phyloP scores from a whole-genome alignment of 306 rosid genomes.

The Pterocarpus macrocarpus region DNA sequence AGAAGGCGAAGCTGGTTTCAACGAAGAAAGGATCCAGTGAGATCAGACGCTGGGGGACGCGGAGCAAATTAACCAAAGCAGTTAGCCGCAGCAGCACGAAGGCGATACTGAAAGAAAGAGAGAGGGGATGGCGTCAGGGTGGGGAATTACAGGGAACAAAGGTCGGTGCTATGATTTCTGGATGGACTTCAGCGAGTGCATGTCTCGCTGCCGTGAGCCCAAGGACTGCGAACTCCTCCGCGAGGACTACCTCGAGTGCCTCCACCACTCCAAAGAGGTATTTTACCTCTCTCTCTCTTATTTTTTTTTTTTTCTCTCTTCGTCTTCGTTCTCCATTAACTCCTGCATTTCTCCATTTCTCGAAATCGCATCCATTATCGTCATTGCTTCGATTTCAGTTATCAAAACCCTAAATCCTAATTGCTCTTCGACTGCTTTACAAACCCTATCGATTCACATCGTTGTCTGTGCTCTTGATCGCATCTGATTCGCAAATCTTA shows the following conservation, averaged over 20 bases:
- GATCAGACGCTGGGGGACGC: background rate
- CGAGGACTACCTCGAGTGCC: slow-evolving; percentile 98
- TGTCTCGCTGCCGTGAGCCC: slow-evolving; percentile 97
- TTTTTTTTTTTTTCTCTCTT: background rate
- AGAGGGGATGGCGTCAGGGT: slow-evolving; percentile 86
- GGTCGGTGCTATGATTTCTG: slow-evolving; percentile 99
- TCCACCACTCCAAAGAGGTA: slow-evolving; percentile 99
- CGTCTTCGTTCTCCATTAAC: background rate
- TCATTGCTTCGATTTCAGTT: background rate
- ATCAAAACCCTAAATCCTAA: slow-evolving; percentile 42
- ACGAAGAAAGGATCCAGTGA: background rate
- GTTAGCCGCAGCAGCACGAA: background rate
- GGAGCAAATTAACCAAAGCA: background rate
- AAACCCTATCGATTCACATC: background rate
- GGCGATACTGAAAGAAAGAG: background rate
- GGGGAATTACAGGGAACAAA: slow-evolving; percentile 97
- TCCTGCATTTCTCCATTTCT: background rate
- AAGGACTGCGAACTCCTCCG: slow-evolving; percentile 92
- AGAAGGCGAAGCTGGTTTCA: too few species aligned
- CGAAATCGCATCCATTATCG: background rate
- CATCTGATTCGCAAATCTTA: background rate
- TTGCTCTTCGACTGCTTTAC: background rate
- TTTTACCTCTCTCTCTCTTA: background rate
- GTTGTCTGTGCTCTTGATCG: background rate
- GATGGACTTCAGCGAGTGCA: slow-evolving; percentile 97